A percentile compares a stretch with the other conserved stretches of the same genome.
Evolutionary conservation across 106 monocot species (phyloP).

Genomic region (Chionographis japonica): DNA sequence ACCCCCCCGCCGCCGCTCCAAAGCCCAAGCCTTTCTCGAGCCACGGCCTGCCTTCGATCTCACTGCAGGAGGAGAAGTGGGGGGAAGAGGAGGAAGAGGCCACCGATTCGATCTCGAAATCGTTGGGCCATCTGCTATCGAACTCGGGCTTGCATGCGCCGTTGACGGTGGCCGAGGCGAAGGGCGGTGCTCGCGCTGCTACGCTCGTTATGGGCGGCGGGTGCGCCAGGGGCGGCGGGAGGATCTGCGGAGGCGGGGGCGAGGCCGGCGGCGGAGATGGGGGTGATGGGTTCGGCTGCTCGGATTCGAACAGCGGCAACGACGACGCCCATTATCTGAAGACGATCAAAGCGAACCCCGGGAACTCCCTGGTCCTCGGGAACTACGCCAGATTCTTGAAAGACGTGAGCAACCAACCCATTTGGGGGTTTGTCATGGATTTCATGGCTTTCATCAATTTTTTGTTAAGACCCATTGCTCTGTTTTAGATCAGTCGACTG

Average conservation of each 20-base stretch:
- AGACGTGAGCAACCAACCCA: constrained; percentile 7
- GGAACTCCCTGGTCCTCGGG: constrained; percentile 21
- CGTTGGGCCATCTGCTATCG: constrained; percentile 6
- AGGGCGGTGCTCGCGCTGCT: background rate
- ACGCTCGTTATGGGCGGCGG: background rate
- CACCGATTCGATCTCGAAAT: too few species aligned
- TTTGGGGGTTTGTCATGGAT: too few species aligned
- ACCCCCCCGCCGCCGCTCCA: background rate
- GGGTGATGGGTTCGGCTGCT: background rate
- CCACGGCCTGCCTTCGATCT: background rate
- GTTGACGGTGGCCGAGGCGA: background rate
- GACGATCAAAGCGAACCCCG: constrained; percentile 20
- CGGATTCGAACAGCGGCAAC: background rate
- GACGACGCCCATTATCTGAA: constrained; percentile 15
- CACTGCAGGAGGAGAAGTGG: background rate
- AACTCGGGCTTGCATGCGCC: constrained; percentile 13
- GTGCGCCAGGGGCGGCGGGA: background rate
- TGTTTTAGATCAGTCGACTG: too few species aligned
- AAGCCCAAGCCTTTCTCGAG: background rate
- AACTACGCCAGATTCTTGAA: constrained; percentile 34
- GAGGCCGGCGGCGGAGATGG: background rate
- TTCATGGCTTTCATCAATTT: too few species aligned
- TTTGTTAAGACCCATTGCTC: too few species aligned
- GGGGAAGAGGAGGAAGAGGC: background rate
- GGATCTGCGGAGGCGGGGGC: background rate